These are phyloP conservation scores for Tetrahymena thermophila DNA, from an alignment of 73 alveolate genomes.

Conservation along the genomic window DNA sequence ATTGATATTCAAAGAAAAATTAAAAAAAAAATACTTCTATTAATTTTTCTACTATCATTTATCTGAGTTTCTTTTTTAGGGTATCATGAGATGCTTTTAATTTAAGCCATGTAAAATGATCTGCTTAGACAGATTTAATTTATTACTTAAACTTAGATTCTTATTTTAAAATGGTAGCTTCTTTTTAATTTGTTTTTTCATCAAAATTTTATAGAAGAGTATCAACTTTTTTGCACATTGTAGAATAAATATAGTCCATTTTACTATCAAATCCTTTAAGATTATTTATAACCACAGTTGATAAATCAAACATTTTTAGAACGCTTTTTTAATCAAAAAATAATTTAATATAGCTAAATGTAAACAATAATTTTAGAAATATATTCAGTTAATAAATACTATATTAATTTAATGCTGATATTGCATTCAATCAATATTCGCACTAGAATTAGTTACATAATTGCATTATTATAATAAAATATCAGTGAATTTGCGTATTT, in stretches of 20 bases:
- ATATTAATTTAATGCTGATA: too few relatives aligned
- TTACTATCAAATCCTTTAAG: not conserved
- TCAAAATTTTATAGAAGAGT: not conserved
- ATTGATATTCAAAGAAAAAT: not conserved
- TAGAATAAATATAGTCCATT: not conserved
- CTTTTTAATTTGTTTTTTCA: not conserved
- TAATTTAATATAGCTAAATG: not conserved
- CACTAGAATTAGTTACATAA: too few relatives aligned
- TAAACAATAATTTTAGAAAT: not conserved
- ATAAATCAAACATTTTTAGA: not conserved
- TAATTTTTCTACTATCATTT: slow-evolving; percentile 30
- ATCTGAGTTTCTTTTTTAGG: slow-evolving; percentile 14
- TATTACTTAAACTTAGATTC: not conserved
- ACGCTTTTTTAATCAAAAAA: not conserved
- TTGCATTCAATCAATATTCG: too few relatives aligned
- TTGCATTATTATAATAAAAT: not conserved
- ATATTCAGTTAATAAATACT: too few relatives aligned
- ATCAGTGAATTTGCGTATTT: not conserved
- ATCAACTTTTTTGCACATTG: not conserved
- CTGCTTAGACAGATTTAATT: not conserved
- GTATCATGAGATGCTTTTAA: slow-evolving; percentile 14
- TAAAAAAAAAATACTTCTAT: not conserved
- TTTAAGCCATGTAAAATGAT: slow-evolving; percentile 20
- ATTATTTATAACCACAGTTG: not conserved
- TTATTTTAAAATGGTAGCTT: not conserved